Evolutionary conservation across 441 rosid species (phyloP).

Genomic region (Gossypium schwendimanii): DNA sequence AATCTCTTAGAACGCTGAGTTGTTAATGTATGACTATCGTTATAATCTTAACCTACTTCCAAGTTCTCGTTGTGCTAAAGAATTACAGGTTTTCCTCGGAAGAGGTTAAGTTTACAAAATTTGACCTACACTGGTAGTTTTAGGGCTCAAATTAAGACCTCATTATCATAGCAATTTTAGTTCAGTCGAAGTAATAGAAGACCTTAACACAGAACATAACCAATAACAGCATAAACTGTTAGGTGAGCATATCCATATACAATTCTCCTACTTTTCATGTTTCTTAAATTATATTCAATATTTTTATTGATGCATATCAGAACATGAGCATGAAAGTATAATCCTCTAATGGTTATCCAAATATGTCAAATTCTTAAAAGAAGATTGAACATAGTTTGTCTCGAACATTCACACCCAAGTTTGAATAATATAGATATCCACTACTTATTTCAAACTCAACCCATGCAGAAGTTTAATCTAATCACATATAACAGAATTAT

Average conservation of each 20-base stretch:
- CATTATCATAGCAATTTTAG: background rate
- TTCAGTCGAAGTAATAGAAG: background rate
- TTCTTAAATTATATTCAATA: too few species aligned
- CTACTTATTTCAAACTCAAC: too few species aligned
- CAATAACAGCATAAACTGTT: background rate
- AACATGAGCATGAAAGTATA: too few species aligned
- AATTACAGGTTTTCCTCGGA: background rate
- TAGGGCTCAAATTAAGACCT: background rate
- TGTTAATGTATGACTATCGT: background rate
- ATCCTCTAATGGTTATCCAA: too few species aligned
- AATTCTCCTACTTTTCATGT: background rate
- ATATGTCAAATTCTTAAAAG: too few species aligned
- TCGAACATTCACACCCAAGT: too few species aligned
- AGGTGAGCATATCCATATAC: background rate
- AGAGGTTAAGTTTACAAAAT: background rate
- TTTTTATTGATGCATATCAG: too few species aligned
- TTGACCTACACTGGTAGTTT: background rate
- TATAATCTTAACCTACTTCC: background rate
- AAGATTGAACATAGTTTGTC: too few species aligned
- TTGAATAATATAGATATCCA: too few species aligned
- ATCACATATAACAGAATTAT: too few species aligned
- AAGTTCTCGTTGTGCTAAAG: background rate
- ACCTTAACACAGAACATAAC: background rate
- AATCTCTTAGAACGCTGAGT: background rate
- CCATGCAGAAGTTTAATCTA: too few species aligned